Evolutionary conservation across 2,329 filamentous ascomycete genomes (phyloP), one percentile per base, ranked within the genome.

Genomic region (Aspergillus viridinutans): DNA sequence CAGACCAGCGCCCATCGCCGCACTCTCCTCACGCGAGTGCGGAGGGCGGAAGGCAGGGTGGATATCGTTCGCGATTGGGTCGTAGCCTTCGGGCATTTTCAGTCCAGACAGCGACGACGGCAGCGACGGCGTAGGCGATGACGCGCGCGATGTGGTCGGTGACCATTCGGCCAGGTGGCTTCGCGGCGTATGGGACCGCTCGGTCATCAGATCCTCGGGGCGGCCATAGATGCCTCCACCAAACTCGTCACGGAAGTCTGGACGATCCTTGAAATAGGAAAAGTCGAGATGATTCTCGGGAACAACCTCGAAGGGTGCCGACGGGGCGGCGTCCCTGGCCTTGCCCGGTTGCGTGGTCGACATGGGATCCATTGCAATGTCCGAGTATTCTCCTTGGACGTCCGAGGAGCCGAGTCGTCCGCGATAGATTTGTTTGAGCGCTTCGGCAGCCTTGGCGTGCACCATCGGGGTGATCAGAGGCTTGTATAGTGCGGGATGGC

Each of bases 391-490:
- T 26, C 65, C 66, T 8, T 62, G 61, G 20, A 63, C 60, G 21
- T 70, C 69, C 55, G 81, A 78, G 0, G 82, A 78, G n/a, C 80
- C 81, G 2, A 96, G 76, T 4, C 93, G 87, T 10, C 92, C 93
- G 25, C 86, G 86, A 72, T 97, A 97, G 51, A 99, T 82, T 47
- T 89, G 85, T n/a, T 88, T 87, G 9, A 99, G 82, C 43, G 94
- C 82, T 58, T 94, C 92, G 67, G 94, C 90, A 2, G 91, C 90
- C 74, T 90, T 96, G 54, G 90, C 89, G 67, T 95, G 89, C 3
- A 97, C 93, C 92, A 97, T 97, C 2, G 93, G 93, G 0, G 92
- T 96, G 65, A 93, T 92, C 21, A 97, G 81, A 3, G 90, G 88
- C 73, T 89, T 90, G 78, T 94, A 96, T 17, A 97, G 81, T 4